Base-by-base conservation (phyloP, 2,329 filamentous ascomycete genomes). In the Cercospora canescens region DNA sequence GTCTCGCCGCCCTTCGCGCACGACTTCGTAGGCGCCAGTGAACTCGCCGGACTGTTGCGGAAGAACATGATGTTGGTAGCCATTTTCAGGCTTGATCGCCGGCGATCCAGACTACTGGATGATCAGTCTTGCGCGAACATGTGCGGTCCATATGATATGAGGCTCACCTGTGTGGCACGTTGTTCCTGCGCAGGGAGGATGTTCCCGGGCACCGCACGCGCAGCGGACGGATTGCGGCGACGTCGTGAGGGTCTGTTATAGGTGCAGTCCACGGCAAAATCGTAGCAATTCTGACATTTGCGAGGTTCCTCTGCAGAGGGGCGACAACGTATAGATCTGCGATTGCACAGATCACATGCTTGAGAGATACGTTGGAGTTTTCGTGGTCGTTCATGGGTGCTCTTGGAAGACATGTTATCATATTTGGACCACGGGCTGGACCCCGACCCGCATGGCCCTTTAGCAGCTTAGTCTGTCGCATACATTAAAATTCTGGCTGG, bases 241-340 rank as follows among this genome's bases (percentile, higher is more conserved):
- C 81, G 77, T 61, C 81, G 80, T 12, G 77, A 77, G 6, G 82
- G 81, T 32, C 82, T 77, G 55, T 81, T 76, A 71, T 81, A 84
- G 14, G 81, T 84, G 72, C 83, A 86, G n/a, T 76, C 71, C 55
- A 83, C 79, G 57, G 78, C 80, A 70, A 84, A 86, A 67, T 85
- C 81, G 28, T 76, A 75, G 73, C 83, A 85, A 60, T 83, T 85
- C 73, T 84, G 81, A 72, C 84, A 85, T 34, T 73, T 60, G 16
- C 72, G 67, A 26, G 73, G 65, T 70, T 79, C 75, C 54, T 79
- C 77, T 6, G 71, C 71, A 64, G 75, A 77, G 16, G 75, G 77
- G 54, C 75, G 75, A 69, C 83, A 85, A 62, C 80, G 77, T 21
- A 84, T 83, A 70, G 80, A 81, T 41, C 82, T 77, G 63, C 78